Conservation (phyloP, 2,329 filamentous ascomycete genomes). For the Sporothrix curviconia region DNA sequence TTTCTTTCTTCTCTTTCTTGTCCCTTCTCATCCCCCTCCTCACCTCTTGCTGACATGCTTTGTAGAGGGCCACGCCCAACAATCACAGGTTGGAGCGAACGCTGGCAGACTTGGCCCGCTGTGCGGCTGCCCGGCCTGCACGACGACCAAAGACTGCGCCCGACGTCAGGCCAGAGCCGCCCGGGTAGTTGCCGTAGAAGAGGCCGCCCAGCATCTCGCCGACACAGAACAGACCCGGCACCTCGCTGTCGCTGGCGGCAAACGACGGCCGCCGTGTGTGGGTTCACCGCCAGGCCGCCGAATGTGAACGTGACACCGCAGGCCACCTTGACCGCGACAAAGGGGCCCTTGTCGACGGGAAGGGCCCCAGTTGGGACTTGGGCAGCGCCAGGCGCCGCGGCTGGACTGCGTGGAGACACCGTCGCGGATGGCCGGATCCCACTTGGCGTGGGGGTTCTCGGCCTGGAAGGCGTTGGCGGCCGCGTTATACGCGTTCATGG, state of each 20-base stretch:
- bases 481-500: constrained; percentile 49
- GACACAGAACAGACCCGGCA: constrained; percentile 52
- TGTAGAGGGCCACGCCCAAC: too few species aligned
- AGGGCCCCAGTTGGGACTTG: constrained; percentile 64
- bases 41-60: too few species aligned
- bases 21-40: too few species aligned
- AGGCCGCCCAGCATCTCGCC: constrained; percentile 63
- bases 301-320: constrained; percentile 65
- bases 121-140: constrained; percentile 21
- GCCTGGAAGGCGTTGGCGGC: constrained; percentile 43
- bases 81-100: too few species aligned
- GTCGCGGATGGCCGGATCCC: constrained; percentile 56
- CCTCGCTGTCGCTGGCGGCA: constrained; percentile 36
- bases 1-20: too few species aligned
- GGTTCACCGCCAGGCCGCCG: constrained; percentile 53
- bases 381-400: constrained; percentile 36
- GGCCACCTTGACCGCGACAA: constrained; percentile 56
- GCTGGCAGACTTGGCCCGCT: too few species aligned
- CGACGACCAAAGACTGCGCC: constrained; percentile 46
- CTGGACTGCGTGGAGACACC: constrained; percentile 54
- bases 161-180: constrained; percentile 55
- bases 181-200: constrained; percentile 58
- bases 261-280: constrained; percentile 49
- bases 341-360: constrained; percentile 50
- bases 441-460: constrained; percentile 40